Evolutionary conservation across 2,329 filamentous ascomycete species (phyloP).

Genomic region (Fusarium scirpi): DNA sequence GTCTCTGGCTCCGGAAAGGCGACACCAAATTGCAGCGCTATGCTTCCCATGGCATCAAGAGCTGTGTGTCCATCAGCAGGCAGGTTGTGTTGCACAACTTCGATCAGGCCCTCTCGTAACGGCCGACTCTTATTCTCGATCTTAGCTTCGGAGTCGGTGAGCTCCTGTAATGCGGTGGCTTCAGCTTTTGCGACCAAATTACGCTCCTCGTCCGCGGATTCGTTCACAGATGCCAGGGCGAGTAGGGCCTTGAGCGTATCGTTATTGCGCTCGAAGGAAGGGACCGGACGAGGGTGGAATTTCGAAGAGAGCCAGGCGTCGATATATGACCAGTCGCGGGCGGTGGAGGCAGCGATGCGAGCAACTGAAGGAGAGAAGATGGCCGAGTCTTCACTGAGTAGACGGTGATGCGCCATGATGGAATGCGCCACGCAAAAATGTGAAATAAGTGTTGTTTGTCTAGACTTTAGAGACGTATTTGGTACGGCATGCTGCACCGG

Average conservation of each 20-base stretch:
- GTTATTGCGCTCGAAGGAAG: conserved; percentile 85
- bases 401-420: conserved; percentile 44
- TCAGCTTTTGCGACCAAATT: conserved; percentile 69
- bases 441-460: background rate
- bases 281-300: conserved; percentile 72
- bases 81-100: conserved; percentile 66
- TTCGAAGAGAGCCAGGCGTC: conserved; percentile 84
- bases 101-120: conserved; percentile 59
- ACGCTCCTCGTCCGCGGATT: conserved; percentile 79
- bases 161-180: conserved; percentile 66
- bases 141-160: conserved; percentile 49
- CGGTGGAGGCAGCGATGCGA: conserved; percentile 81
- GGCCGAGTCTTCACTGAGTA: conserved; percentile 54
- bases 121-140: conserved; percentile 46
- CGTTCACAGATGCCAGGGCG: conserved; percentile 79
- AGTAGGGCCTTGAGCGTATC: conserved; percentile 83
- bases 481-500: background rate
- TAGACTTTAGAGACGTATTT: background rate
- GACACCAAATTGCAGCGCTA: conserved; percentile 63
- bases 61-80: conserved; percentile 65
- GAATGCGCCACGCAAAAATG: background rate
- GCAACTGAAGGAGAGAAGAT: conserved; percentile 77
- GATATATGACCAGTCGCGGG: conserved; percentile 91
- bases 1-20: conserved; percentile 61
- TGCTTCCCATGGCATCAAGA: conserved; percentile 68